A percentile compares a stretch with the other conserved stretches of the same genome.
Conservation (phyloP, 2,329 filamentous ascomycete genomes). For the Bipolaris zeicola region DNA sequence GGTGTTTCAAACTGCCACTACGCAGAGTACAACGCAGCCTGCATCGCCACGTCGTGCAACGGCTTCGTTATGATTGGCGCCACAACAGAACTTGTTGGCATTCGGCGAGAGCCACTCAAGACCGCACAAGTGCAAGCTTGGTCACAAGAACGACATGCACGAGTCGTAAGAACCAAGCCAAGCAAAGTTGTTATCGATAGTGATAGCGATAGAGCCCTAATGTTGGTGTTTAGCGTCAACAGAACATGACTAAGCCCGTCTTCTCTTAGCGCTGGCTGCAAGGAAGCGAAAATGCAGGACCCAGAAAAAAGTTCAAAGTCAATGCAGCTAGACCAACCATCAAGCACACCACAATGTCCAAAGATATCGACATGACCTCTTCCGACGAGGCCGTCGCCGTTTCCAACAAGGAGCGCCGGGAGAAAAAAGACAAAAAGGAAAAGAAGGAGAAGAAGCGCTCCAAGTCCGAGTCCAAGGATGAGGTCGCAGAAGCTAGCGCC, state of each 20-base stretch:
- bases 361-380: conserved; percentile 13
- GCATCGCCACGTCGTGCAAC: background rate
- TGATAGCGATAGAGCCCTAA: background rate
- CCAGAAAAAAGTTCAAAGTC: conserved; percentile 25
- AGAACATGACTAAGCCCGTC: conserved; percentile 21
- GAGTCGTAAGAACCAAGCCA: background rate
- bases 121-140: background rate
- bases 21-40: background rate
- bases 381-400: conserved; percentile 14
- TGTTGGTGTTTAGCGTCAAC: background rate
- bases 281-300: conserved; percentile 22
- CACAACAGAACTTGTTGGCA: background rate
- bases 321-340: background rate
- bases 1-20: background rate
- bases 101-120: background rate
- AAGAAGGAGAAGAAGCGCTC: conserved; percentile 33
- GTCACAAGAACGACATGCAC: background rate
- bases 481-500: conserved; percentile 18
- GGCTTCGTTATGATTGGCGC: background rate
- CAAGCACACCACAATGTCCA: conserved; percentile 19
- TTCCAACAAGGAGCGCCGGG: conserved; percentile 29
- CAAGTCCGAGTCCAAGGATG: conserved; percentile 24
- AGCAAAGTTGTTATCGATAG: no score
- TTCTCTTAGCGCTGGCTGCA: conserved; percentile 6
- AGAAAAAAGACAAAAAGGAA: conserved; percentile 38